phyloP scores from a whole-genome alignment of 1,284 basidiomycete species.

The Cryptococcus wingfieldii region DNA sequence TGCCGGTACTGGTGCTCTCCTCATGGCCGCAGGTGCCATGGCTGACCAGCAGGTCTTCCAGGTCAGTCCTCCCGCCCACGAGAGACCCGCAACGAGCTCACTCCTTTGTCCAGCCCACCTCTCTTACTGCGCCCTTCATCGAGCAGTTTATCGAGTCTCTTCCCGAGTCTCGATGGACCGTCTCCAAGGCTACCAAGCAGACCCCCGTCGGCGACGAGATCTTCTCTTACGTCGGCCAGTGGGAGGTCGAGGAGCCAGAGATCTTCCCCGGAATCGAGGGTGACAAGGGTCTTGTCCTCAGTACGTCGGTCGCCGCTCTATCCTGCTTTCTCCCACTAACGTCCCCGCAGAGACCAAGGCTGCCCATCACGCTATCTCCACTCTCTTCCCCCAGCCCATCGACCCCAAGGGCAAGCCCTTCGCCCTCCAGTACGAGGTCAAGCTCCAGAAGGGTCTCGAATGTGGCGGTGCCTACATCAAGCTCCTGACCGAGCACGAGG shows the following conservation, averaged over 20 bases:
- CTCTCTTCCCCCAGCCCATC: conserved; percentile 69
- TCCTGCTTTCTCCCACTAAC: background rate
- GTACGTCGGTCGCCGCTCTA: conserved; percentile 34
- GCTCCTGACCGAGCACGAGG: conserved; percentile 61
- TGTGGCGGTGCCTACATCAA: conserved; percentile 99
- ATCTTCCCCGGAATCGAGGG: conserved; percentile 66
- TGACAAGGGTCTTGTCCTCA: conserved; percentile 85
- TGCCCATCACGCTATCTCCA: conserved; percentile 84
- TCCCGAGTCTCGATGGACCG: conserved; percentile 77
- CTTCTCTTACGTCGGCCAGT: conserved; percentile 95
- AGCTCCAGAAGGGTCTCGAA: conserved; percentile 98
- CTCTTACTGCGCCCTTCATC: conserved; percentile 85
- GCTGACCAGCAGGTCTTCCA: conserved; percentile 40
- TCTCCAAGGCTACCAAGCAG: conserved; percentile 96
- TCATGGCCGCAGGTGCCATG: conserved; percentile 34
- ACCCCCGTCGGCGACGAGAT: conserved; percentile 87
- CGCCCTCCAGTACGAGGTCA: conserved; percentile 98
- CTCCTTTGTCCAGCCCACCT: conserved; percentile 59
- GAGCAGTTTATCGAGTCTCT: conserved; percentile 90
- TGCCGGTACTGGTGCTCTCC: conserved; percentile 40
- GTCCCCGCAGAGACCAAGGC: conserved; percentile 49
- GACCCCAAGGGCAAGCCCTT: conserved; percentile 83
- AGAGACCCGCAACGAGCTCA: background rate
- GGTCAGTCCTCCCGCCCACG: conserved; percentile 15
- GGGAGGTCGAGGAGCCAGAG: conserved; percentile 87